Percentiles rank a stretch among this genome's conserved stretches.
These are phyloP conservation scores for Saccharomycopsis selenospora DNA, from an alignment of 805 yeast species.

Conservation along the genomic window DNA sequence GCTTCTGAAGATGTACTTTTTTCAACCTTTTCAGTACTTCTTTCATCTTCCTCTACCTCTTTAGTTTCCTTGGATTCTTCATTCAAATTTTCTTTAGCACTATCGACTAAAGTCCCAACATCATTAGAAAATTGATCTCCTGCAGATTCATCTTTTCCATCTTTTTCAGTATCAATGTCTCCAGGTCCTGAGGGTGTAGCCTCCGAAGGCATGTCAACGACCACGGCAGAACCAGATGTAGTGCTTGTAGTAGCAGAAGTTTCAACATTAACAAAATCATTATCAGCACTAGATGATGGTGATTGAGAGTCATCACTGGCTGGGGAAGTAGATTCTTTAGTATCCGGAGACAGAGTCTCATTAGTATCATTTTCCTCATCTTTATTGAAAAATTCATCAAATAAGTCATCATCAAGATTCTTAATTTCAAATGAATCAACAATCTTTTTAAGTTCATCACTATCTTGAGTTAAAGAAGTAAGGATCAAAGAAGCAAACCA, in stretches of 20 bases:
- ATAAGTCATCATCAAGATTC: slow-evolving; percentile 30
- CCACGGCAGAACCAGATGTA: not conserved
- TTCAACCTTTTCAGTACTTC: slow-evolving; percentile 1
- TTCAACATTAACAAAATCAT: not conserved
- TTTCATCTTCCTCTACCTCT: not conserved
- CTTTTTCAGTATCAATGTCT: not conserved
- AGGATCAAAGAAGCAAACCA: slow-evolving; percentile 78
- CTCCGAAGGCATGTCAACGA: not conserved
- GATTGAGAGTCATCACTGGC: not conserved
- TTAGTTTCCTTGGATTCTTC: not conserved
- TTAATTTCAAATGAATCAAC: slow-evolving; percentile 52
- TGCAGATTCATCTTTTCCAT: slow-evolving; percentile 1
- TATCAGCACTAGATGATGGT: too few relatives aligned
- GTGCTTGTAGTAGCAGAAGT: not conserved
- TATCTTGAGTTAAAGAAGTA: slow-evolving; percentile 52
- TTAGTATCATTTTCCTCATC: slow-evolving; percentile 24
- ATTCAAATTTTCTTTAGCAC: not conserved
- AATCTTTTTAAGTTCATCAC: slow-evolving; percentile 39
- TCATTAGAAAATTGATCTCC: too few relatives aligned
- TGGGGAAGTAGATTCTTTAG: not conserved
- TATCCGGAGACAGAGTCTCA: not conserved
- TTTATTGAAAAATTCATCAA: slow-evolving; percentile 20
- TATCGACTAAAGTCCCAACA: not conserved
- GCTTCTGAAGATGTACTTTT: not conserved
- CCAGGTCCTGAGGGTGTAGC: too few relatives aligned